Evolutionary conservation across 192 early-diverging fungal species (phyloP), one percentile per base, ranked within the genome.

Genomic region (Pilaira anomala): DNA sequence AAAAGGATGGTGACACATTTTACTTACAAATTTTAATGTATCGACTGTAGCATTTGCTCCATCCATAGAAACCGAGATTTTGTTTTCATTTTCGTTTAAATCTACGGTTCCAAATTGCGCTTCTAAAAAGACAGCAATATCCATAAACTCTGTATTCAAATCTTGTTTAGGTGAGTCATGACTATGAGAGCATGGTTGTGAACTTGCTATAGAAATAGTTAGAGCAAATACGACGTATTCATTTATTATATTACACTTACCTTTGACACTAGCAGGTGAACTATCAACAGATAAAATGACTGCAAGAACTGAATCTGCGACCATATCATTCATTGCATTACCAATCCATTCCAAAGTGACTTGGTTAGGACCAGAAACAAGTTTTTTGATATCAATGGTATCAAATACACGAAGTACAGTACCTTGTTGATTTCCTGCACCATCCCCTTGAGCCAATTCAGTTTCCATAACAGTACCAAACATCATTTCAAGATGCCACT

Each of bases 401-500:
- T 91, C 88, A 65, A 91, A 89, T 5, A 93, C 81, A 50, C 86
- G 70, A 33, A 83, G 40, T 1, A 73, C 71, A 18, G 44, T 63
- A 54, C 65, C 71, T 26, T 66, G 48, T 29, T 55, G 48, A 28
- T 62, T 57, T n/a, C 33, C 61, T 18, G 25, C 49, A 12, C 11
- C 46, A n/a, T 69, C 51, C 2, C 16, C 46, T 26, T 69, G 62
- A 18, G 51, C 6, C 2, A 73, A 63, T 40, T 78, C 76, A 21
- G 68, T 67, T 44, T 84, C 81, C 39, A 78, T 63, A 6, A 92
- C 68, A 19, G 71, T 67, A 46, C 94, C 97, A 88, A 92, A 99
- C 93, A 98, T 95, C 68, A 89, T 90, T 68, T 91, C 92, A 18
- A 99, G 76, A 76, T 97, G 93, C 83, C 91, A 93, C 61, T 83